phyloP scores from a whole-genome alignment of 2,329 filamentous ascomycete genomes.

The Scopulariopsis brevicaulis region DNA sequence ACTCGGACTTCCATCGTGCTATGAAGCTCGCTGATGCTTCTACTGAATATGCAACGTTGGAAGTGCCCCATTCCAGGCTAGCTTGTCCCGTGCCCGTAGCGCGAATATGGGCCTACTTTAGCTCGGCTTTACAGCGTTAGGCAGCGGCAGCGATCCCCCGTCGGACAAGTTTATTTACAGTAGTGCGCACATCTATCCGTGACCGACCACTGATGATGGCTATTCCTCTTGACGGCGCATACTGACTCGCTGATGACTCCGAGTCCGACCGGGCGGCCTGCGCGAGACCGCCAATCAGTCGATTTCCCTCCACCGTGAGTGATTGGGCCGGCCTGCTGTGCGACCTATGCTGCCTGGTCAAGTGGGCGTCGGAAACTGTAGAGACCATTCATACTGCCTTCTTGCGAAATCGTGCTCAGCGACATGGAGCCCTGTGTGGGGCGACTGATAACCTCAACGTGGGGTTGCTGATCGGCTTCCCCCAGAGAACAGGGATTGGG shows the following conservation, averaged over 20 bases:
- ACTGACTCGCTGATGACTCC: neutral
- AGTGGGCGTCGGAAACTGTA: neutral
- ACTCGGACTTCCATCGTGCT: too few relatives aligned
- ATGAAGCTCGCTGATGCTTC: too few relatives aligned
- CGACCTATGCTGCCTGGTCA: neutral
- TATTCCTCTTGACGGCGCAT: neutral
- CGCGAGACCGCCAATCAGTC: neutral
- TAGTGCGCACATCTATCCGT: neutral
- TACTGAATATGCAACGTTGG: too few relatives aligned
- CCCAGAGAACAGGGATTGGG: neutral
- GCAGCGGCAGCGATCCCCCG: neutral
- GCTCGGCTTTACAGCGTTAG: neutral
- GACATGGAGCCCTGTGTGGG: neutral
- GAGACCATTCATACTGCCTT: neutral
- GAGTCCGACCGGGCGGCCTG: neutral
- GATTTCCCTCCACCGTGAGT: neutral
- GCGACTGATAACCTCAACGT: neutral
- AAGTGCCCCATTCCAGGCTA: too few relatives aligned
- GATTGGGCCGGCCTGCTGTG: neutral
- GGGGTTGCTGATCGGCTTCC: neutral
- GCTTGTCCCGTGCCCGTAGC: too few relatives aligned
- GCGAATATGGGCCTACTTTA: too few relatives aligned
- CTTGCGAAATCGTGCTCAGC: neutral
- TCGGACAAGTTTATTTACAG: neutral
- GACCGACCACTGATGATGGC: neutral